Base-by-base conservation (phyloP, 306 rosid species). In the Bauhinia variegata region DNA sequence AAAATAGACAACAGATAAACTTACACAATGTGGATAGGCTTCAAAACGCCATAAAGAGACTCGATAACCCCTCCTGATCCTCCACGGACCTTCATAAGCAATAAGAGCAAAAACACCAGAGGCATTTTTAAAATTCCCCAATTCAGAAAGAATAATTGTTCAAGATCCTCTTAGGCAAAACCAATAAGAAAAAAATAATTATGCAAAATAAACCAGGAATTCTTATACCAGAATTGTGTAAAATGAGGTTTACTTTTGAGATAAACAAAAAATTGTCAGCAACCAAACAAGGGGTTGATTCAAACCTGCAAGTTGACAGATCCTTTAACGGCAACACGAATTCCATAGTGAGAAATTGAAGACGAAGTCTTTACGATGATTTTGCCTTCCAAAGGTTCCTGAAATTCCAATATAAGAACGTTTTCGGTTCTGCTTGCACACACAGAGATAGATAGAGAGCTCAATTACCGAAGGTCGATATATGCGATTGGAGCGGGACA, bases 61-160 rank as follows among this genome's bases (percentile, higher is more conserved):
- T 88, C 97, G 16, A 91, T 84, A 60, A 86, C 84, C 52, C 97
- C 97, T 13, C 91, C 93, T 30, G 97, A 83, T 58, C 98, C 98
- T 72, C 98, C 96, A 73, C 89, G 93, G 74, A 93, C 85, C 98
- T 93, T 75, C 79, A 64, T 47, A 46, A 11, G 63, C 51, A 75
- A 55, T 4, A 65, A 34, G 23, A 75, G 38, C 54, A 50, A 68
- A 58, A 68, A 53, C 41, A 68, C 51, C 59, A 63, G 31, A 17
- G 41, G 36, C 16, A 36, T 36, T 63, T 32, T 50, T 5, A 14
- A 42, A 65, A 60, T 15, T 43, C 8, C 55, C 16, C 58, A 68
- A 10, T 36, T 12, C 16, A 36, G 38, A 17, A 42, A 36, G 37
- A 16, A 61, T 37, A 5, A 7, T 12, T 51, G 17, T 44, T 36